Evolutionary conservation across 148 eudicot genomes (phyloP), one percentile per base, ranked within the genome.

Genomic region (Vaccinium macrocarpon): DNA sequence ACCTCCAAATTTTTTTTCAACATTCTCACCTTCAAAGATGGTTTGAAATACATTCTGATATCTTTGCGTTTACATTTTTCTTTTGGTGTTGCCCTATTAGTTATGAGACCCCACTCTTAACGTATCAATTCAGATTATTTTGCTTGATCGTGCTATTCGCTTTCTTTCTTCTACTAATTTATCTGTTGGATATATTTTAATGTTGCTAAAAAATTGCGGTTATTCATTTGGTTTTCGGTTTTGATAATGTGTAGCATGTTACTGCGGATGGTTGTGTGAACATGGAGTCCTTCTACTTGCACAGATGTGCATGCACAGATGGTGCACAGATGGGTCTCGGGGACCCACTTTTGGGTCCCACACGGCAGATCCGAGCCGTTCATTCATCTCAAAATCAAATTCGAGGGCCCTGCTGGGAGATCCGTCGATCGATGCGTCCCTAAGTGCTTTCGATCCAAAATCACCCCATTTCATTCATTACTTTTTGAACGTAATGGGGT

Each of bases 231-330:
- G 4, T 59, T 73, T 88, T 75, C 27, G 49, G 77, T 29, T 86
- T 38, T 80, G 49, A 48, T 55, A 35, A 51, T 74, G 35, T 86
- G 84, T 82, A 97, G 99, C 82, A 82, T 84, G 91, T 97, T 49
- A 97, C 95, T 0, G 80, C 89, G 15, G 78, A 88, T 84, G 99
- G 98, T 27, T 97, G 98, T 84, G 86, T 90, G 89, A 97, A 95
- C n/a, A n/a, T n/a, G n/a, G n/a, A n/a, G n/a, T n/a, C n/a, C n/a
- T n/a, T n/a, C n/a, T n/a, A n/a, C n/a, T n/a, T n/a, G n/a, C n/a
- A n/a, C n/a, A n/a, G n/a, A n/a, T n/a, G n/a, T n/a, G n/a, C n/a
- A n/a, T n/a, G n/a, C n/a, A n/a, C n/a, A n/a, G n/a, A n/a, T n/a
- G n/a, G n/a, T n/a, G n/a, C n/a, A n/a, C n/a, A n/a, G n/a, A n/a